Conservation (phyloP, 2,329 filamentous ascomycete species). For the Sporothrix mexicana region DNA sequence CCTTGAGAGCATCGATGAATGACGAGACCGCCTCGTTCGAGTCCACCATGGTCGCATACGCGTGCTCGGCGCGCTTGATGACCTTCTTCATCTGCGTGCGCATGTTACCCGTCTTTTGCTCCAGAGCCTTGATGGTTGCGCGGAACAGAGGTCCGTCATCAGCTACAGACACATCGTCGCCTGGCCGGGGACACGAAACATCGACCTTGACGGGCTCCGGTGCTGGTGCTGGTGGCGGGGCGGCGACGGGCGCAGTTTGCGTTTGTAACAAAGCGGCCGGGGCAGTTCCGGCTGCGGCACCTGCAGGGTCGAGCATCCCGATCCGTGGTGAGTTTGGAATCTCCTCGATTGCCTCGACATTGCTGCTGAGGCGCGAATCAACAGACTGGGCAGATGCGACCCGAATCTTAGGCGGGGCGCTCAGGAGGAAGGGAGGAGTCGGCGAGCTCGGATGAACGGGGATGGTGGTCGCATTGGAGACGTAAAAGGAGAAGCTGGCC, state of each 20-base stretch:
- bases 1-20: conserved; percentile 85
- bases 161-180: conserved; percentile 80
- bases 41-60: conserved; percentile 75
- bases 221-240: conserved; percentile 31
- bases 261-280: conserved; percentile 37
- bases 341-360: conserved; percentile 67
- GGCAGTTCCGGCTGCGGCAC: conserved; percentile 33
- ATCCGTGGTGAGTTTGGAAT: conserved; percentile 61
- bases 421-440: conserved; percentile 74
- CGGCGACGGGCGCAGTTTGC: conserved; percentile 32
- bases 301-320: conserved; percentile 24
- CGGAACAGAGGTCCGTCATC: conserved; percentile 96
- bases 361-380: conserved; percentile 81
- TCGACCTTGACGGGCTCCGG: conserved; percentile 77
- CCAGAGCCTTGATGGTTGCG: conserved; percentile 93
- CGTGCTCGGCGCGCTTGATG: conserved; percentile 89
- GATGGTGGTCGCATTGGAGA: conserved; percentile 64
- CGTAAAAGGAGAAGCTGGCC: conserved; percentile 94
- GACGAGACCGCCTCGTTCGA: conserved; percentile 84
- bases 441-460: conserved; percentile 68
- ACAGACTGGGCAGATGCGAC: conserved; percentile 87
- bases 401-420: conserved; percentile 75
- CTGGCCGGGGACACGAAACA: conserved; percentile 81
- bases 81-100: conserved; percentile 94
- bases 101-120: conserved; percentile 97